These are phyloP conservation scores for Sphagnum fallax DNA, from an alignment of 228 moss, liverwort and hornwort species.

Conservation along the genomic window DNA sequence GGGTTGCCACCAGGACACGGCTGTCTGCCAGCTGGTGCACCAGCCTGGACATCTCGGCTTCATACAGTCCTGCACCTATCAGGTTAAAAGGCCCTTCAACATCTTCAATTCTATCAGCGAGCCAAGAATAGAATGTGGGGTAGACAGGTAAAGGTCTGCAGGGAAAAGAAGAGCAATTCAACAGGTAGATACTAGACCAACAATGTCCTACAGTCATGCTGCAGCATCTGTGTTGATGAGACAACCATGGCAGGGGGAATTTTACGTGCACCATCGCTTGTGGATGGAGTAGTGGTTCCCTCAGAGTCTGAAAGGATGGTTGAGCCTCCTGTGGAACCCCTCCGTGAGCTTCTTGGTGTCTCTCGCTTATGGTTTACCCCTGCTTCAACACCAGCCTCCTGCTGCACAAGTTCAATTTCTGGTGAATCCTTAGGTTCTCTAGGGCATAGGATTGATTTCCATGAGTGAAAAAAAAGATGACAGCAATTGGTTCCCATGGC, in stretches of 20 bases:
- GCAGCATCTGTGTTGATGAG: no score
- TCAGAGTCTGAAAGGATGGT: slow-evolving; percentile 17
- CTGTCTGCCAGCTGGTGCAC: slow-evolving; percentile 78
- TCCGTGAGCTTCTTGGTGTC: slow-evolving; percentile 11
- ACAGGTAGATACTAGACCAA: no score
- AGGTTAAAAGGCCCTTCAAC: not conserved
- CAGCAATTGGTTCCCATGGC: not conserved
- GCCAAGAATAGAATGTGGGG: no score
- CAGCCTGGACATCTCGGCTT: slow-evolving; percentile 50
- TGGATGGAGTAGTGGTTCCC: slow-evolving; percentile 13
- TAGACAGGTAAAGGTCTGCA: no score
- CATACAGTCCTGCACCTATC: slow-evolving; percentile 39
- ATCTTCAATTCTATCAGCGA: not conserved
- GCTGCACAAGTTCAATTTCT: not conserved
- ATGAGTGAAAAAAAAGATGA: not conserved
- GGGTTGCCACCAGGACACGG: slow-evolving; percentile 71
- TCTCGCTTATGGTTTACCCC: slow-evolving; percentile 8
- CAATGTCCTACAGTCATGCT: no score
- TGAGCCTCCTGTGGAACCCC: slow-evolving; percentile 10
- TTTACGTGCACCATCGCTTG: slow-evolving; percentile 22
- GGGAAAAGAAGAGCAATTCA: no score
- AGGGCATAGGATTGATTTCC: not conserved
- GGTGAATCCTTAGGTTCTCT: not conserved
- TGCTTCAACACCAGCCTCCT: slow-evolving; percentile 1
- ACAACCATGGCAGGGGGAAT: not conserved